A percentile compares a stretch with the other conserved stretches of the same genome.
phyloP scores from a whole-genome alignment of 2,329 filamentous ascomycete genomes.

The Sporothrix globosa region DNA sequence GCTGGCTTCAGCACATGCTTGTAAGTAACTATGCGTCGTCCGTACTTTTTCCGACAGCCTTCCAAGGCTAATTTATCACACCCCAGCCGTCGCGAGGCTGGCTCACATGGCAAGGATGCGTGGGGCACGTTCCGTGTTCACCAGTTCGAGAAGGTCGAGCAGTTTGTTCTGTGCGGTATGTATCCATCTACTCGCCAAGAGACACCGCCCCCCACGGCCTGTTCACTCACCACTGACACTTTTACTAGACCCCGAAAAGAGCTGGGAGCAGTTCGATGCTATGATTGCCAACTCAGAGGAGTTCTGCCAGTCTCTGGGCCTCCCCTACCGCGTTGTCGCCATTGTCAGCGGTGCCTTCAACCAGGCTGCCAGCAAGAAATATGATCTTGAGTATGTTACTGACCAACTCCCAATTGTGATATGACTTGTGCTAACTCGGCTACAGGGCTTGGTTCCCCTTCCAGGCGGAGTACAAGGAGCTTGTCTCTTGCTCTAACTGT shows the following conservation, averaged over 20 bases:
- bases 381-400: conserved; percentile 69
- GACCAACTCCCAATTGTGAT: neutral
- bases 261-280: conserved; percentile 88
- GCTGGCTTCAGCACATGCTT: conserved; percentile 95
- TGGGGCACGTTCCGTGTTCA: conserved; percentile 99
- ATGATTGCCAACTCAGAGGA: conserved; percentile 93
- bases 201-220: neutral
- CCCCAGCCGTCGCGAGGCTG: conserved; percentile 77
- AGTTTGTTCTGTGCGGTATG: conserved; percentile 50
- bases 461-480: conserved; percentile 97
- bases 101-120: conserved; percentile 74
- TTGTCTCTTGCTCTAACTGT: conserved; percentile 97
- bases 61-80: neutral
- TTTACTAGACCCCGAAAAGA: conserved; percentile 79
- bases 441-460: conserved; percentile 78
- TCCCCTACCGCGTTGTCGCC: conserved; percentile 88
- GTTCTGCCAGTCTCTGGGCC: conserved; percentile 86
- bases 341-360: conserved; percentile 97
- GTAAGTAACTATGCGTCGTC: conserved; percentile 29
- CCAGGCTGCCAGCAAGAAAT: conserved; percentile 85
- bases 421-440: neutral
- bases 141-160: conserved; percentile 74
- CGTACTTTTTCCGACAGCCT: neutral
- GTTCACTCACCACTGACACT: conserved; percentile 66
- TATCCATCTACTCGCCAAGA: neutral